These are phyloP conservation scores for Fagopyrum tataricum DNA, from an alignment of 148 eudicot genomes.

Conservation along the genomic window DNA sequence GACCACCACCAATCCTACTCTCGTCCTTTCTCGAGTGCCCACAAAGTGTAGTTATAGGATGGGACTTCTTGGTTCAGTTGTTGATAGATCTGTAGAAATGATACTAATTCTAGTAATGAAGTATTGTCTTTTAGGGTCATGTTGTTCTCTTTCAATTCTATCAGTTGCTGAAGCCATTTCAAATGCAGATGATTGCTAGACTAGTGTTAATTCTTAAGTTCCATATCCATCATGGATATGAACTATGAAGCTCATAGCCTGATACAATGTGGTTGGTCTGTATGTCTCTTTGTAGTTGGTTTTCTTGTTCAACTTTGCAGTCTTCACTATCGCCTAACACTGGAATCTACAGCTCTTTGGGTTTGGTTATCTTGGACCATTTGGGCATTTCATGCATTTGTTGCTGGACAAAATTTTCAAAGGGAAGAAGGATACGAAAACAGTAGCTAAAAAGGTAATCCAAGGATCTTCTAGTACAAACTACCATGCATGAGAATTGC, in stretches of 20 bases:
- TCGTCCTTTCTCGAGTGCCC: neutral
- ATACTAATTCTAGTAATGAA: neutral
- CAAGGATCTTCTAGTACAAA: neutral
- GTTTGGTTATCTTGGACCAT: slow-evolving; percentile 86
- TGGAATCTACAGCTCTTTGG: slow-evolving; percentile 65
- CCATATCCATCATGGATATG: neutral
- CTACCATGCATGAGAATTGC: neutral
- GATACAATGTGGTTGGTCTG: neutral
- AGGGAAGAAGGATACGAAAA: slow-evolving; percentile 80
- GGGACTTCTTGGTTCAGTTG: neutral
- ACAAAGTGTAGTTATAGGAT: neutral
- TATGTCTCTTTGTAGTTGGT: neutral
- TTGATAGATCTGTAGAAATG: neutral
- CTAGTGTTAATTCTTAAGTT: neutral
- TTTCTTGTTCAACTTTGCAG: neutral
- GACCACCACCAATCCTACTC: too few relatives aligned
- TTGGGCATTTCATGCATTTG: slow-evolving; percentile 79
- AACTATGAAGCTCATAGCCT: neutral
- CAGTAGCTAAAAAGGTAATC: slow-evolving; percentile 88
- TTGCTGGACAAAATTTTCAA: slow-evolving; percentile 73
- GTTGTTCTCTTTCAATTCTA: neutral
- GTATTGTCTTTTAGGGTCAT: neutral
- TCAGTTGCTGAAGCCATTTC: neutral
- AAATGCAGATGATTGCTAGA: neutral
- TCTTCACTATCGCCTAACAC: slow-evolving; percentile 1